Evolutionary conservation across 805 yeast species (phyloP).

Genomic region (Kluyveromyces siamensis): DNA sequence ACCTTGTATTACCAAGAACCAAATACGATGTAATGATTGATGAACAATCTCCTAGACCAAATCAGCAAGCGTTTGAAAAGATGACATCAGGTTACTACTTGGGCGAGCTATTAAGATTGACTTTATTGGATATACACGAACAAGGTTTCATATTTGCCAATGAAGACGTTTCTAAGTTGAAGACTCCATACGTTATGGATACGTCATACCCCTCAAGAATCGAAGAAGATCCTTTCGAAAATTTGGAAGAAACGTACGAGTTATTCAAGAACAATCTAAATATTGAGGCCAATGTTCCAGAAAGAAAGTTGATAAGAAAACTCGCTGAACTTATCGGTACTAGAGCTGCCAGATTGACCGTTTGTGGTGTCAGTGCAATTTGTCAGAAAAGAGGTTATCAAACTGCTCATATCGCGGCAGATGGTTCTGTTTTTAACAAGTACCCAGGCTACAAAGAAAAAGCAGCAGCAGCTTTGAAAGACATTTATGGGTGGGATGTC

Average conservation of each 20-base stretch:
- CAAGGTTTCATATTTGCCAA: slow-evolving; percentile 58
- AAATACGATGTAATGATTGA: slow-evolving; percentile 78
- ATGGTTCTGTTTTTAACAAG: slow-evolving; percentile 90
- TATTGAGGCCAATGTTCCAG: slow-evolving; percentile 61
- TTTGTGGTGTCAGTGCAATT: slow-evolving; percentile 93
- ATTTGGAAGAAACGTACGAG: slow-evolving; percentile 64
- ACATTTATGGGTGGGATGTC: slow-evolving; percentile 72
- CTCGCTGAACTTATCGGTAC: slow-evolving; percentile 83
- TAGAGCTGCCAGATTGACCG: slow-evolving; percentile 85
- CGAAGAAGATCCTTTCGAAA: slow-evolving; percentile 85
- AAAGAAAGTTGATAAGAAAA: slow-evolving; percentile 74
- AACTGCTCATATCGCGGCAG: slow-evolving; percentile 88
- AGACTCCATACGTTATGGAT: slow-evolving; percentile 66
- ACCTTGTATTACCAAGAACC: slow-evolving; percentile 74
- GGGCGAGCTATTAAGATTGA: slow-evolving; percentile 83
- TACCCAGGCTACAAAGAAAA: slow-evolving; percentile 88
- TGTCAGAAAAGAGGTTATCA: slow-evolving; percentile 74
- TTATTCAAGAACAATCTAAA: slow-evolving; percentile 52
- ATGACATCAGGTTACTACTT: slow-evolving; percentile 96
- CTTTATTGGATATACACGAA: slow-evolving; percentile 60
- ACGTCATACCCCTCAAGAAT: slow-evolving; percentile 80
- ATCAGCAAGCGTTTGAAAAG: slow-evolving; percentile 92
- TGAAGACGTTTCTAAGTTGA: slow-evolving; percentile 59
- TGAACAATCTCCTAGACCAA: slow-evolving; percentile 85
- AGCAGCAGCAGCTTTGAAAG: slow-evolving; percentile 81